Evolutionary conservation across 345 rosid species (phyloP).

Genomic region (Acer saccharum): DNA sequence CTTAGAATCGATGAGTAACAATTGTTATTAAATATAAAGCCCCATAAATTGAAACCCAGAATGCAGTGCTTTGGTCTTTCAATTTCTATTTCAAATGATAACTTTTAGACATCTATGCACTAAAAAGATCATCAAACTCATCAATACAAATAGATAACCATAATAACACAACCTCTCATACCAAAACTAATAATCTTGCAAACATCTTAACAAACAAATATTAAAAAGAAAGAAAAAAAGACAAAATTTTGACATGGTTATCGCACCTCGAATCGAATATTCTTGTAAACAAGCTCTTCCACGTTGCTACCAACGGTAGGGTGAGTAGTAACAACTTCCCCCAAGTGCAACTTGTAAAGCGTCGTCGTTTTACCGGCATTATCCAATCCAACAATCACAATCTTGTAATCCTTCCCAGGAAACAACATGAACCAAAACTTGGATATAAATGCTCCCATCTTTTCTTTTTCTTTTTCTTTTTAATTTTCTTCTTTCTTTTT

Average conservation of each 20-base stretch:
- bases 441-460: constrained; percentile 85
- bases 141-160: neutral
- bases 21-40: no score
- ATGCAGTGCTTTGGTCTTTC: neutral
- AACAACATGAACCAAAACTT: constrained; percentile 96
- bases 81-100: neutral
- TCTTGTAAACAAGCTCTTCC: constrained; percentile 95
- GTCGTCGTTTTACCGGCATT: constrained; percentile 98
- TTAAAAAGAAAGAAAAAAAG: neutral
- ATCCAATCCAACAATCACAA: constrained; percentile 94
- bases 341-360: constrained; percentile 89
- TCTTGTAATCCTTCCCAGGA: constrained; percentile 97
- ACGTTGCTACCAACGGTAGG: constrained; percentile 97
- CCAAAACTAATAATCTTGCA: neutral
- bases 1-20: neutral
- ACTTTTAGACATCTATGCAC: neutral
- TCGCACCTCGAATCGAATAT: constrained; percentile 86
- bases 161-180: neutral
- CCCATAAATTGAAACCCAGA: no score
- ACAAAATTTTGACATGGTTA: neutral
- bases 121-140: neutral
- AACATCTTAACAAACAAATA: neutral
- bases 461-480: constrained; percentile 5
- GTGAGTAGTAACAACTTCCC: constrained; percentile 96
- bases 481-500: constrained; percentile 23